These are phyloP conservation scores for Sanghuangporus sanghuang DNA, from an alignment of 1,284 basidiomycete genomes.

Conservation along the genomic window DNA sequence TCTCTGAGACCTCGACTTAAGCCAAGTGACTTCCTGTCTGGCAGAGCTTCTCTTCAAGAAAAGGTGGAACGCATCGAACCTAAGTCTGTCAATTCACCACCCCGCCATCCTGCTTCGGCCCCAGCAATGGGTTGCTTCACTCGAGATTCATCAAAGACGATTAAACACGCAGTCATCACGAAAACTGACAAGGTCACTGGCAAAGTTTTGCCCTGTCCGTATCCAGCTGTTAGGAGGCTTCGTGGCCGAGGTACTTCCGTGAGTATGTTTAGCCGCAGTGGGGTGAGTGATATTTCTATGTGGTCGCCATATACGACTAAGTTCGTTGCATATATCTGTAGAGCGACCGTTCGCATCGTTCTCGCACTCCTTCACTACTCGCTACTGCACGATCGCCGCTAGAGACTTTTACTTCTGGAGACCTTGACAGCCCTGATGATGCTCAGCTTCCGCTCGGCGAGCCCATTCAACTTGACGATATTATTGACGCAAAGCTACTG, in stretches of 20 bases:
- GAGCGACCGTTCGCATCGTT: slow-evolving; percentile 28
- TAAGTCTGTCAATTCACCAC: not conserved
- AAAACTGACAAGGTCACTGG: slow-evolving; percentile 32
- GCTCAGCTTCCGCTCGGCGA: slow-evolving; percentile 36
- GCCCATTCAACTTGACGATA: slow-evolving; percentile 69
- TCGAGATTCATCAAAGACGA: not conserved
- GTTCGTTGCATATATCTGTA: slow-evolving; percentile 31
- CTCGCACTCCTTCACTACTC: slow-evolving; percentile 23
- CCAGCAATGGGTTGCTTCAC: slow-evolving; percentile 16
- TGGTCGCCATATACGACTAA: slow-evolving; percentile 1
- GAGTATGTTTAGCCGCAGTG: slow-evolving; percentile 20
- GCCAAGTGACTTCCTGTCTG: slow-evolving; percentile 62
- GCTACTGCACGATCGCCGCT: slow-evolving; percentile 20
- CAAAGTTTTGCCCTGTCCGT: slow-evolving; percentile 59
- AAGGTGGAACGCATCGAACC: slow-evolving; percentile 31
- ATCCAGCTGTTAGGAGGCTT: slow-evolving; percentile 31
- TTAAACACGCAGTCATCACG: slow-evolving; percentile 47
- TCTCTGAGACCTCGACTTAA: slow-evolving; percentile 34
- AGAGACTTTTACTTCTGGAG: slow-evolving; percentile 26
- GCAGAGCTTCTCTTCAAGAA: slow-evolving; percentile 46
- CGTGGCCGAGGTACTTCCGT: slow-evolving; percentile 15
- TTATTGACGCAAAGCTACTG: slow-evolving; percentile 70
- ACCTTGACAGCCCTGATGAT: slow-evolving; percentile 30
- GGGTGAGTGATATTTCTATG: slow-evolving; percentile 10
- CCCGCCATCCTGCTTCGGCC: not conserved